Evolutionary conservation across 2,329 filamentous ascomycete genomes (phyloP).

Genomic region (Chaetomiaceae sp.): DNA sequence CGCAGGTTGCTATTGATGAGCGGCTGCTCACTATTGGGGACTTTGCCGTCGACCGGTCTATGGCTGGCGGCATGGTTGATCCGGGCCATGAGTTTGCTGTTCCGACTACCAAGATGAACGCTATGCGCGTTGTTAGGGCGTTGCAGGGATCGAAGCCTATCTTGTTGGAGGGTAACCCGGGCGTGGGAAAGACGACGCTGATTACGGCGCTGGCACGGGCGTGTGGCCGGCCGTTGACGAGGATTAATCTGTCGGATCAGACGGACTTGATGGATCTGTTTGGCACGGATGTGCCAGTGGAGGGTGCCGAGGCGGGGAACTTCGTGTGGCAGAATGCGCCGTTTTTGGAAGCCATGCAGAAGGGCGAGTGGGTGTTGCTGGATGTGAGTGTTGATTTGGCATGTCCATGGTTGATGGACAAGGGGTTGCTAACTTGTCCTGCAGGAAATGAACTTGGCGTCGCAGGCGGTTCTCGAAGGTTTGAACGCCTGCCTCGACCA

Average conservation of each 20-base stretch:
- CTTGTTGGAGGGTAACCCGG: slow-evolving; percentile 91
- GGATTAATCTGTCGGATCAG: slow-evolving; percentile 96
- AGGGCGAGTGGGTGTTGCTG: slow-evolving; percentile 89
- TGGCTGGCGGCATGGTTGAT: slow-evolving; percentile 41
- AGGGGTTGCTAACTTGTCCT: slow-evolving; percentile 4
- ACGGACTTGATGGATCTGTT: slow-evolving; percentile 97
- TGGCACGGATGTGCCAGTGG: slow-evolving; percentile 90
- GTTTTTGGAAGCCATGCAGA: slow-evolving; percentile 94
- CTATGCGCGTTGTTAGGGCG: slow-evolving; percentile 83
- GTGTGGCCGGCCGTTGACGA: slow-evolving; percentile 74
- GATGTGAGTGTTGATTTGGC: slow-evolving; percentile 41
- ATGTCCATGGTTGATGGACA: background rate
- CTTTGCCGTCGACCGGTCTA: slow-evolving; percentile 59
- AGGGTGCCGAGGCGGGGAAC: slow-evolving; percentile 82
- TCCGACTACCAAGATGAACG: slow-evolving; percentile 82
- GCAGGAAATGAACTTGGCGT: slow-evolving; percentile 91
- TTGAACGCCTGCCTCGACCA: slow-evolving; percentile 96
- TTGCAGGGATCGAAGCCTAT: slow-evolving; percentile 87
- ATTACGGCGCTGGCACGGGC: slow-evolving; percentile 76
- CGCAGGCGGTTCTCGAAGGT: slow-evolving; percentile 92
- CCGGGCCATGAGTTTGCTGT: slow-evolving; percentile 74
- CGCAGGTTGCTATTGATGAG: slow-evolving; percentile 51
- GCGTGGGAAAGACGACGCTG: slow-evolving; percentile 94
- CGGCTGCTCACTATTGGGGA: slow-evolving; percentile 61
- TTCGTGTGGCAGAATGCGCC: slow-evolving; percentile 96